A percentile compares a stretch with the other conserved stretches of the same genome.
These are phyloP conservation scores for Teratosphaeria gauchensis DNA, from an alignment of 2,329 filamentous ascomycete genomes.

Conservation along the genomic window DNA sequence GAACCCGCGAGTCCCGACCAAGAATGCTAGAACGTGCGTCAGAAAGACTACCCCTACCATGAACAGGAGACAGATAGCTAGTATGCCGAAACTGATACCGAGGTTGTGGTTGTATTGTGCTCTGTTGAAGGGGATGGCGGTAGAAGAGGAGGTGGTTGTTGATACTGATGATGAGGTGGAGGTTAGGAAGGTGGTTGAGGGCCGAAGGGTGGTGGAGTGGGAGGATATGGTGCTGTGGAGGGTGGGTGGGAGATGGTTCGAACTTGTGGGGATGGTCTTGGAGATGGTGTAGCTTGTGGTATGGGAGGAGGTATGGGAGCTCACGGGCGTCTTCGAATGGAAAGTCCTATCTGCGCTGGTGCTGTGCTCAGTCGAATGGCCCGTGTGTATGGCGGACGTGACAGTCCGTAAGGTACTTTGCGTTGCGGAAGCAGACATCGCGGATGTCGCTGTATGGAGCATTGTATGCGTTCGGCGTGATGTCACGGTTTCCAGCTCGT, in stretches of 20 bases:
- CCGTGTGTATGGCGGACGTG: background rate
- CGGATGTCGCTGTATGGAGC: background rate
- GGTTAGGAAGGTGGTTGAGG: background rate
- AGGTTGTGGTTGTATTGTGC: background rate
- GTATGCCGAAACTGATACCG: background rate
- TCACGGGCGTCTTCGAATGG: background rate
- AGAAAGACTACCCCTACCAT: background rate
- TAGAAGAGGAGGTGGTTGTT: background rate
- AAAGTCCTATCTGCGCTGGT: background rate
- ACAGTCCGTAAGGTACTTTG: background rate
- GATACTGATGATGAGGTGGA: background rate
- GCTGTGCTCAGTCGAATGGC: background rate
- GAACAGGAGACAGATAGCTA: background rate
- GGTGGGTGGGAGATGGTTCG: background rate
- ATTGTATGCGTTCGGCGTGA: background rate
- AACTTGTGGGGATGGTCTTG: background rate
- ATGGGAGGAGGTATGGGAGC: background rate
- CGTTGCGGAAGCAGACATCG: background rate
- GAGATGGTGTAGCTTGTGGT: background rate
- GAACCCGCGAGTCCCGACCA: background rate
- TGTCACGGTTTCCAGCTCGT: background rate
- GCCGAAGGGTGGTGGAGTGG: background rate
- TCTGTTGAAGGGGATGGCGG: background rate
- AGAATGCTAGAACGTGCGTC: background rate
- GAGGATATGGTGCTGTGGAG: background rate